Evolutionary conservation across 225 moss, liverwort and hornwort genomes (phyloP).

Genomic region (Polytrichum commune): DNA sequence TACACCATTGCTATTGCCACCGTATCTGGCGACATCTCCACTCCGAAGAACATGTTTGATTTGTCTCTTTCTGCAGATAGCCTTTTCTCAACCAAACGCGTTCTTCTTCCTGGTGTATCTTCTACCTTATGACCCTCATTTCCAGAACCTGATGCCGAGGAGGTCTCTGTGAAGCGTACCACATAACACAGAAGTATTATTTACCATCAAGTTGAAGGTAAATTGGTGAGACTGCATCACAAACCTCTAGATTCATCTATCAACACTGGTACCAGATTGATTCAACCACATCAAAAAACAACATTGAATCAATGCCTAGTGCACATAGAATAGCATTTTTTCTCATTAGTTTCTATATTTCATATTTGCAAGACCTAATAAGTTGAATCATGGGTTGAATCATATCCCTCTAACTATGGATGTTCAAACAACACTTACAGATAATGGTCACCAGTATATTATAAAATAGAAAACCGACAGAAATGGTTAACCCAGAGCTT

Average conservation of each 20-base stretch:
- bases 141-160: conserved; percentile 17
- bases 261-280: background rate
- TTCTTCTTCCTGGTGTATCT: conserved; percentile 8
- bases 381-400: background rate
- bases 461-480: too few relatives aligned
- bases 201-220: background rate
- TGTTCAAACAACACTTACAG: background rate
- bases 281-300: background rate
- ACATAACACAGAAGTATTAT: background rate
- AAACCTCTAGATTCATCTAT: background rate
- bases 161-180: conserved; percentile 22
- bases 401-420: background rate
- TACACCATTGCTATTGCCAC: conserved; percentile 68
- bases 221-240: background rate
- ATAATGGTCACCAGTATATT: too few relatives aligned
- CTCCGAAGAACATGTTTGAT: conserved; percentile 51
- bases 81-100: conserved; percentile 15
- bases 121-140: conserved; percentile 11
- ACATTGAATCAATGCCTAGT: too few relatives aligned
- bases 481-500: too few relatives aligned
- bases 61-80: conserved; percentile 7
- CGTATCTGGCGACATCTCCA: conserved; percentile 54
- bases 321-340: background rate
- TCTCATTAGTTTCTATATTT: background rate
- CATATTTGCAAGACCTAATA: background rate